A percentile compares a stretch with the other conserved stretches of the same genome.
Evolutionary conservation across 73 alveolate genomes (phyloP).

Genomic region (Loxodes magnus): DNA sequence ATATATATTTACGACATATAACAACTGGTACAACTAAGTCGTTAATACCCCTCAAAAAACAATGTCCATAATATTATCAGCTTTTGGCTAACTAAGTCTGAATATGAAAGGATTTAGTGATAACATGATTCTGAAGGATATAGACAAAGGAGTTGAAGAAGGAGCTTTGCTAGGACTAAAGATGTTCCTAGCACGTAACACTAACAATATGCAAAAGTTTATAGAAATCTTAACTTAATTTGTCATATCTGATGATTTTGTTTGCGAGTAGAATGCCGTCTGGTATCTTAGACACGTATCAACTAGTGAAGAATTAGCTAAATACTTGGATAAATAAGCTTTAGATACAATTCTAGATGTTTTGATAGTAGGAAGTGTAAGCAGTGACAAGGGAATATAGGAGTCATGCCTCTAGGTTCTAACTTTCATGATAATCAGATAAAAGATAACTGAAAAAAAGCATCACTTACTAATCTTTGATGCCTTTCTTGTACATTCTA

Average conservation of each 20-base stretch:
- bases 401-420: slow-evolving; percentile 11
- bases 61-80: too few species aligned
- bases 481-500: slow-evolving; percentile 1
- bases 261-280: slow-evolving; percentile 4
- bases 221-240: slow-evolving; percentile 3
- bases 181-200: slow-evolving; percentile 3
- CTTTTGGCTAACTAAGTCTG: too few species aligned
- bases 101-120: too few species aligned
- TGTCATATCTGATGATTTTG: slow-evolving; percentile 1
- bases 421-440: slow-evolving; percentile 1
- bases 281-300: slow-evolving; percentile 6
- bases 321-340: neutral
- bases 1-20: too few species aligned
- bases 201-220: slow-evolving; percentile 11
- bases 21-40: too few species aligned
- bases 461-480: slow-evolving; percentile 5
- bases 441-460: slow-evolving; percentile 3
- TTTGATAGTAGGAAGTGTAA: slow-evolving; percentile 7
- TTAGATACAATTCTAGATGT: slow-evolving; percentile 12
- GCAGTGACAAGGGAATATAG: slow-evolving; percentile 5
- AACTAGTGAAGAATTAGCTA: neutral
- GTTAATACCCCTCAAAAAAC: too few species aligned
- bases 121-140: too few species aligned
- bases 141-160: slow-evolving; percentile 16
- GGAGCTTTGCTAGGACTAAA: slow-evolving; percentile 9